Evolutionary conservation across 2,329 filamentous ascomycete species (phyloP).

Genomic region (Orbilia brochopaga): DNA sequence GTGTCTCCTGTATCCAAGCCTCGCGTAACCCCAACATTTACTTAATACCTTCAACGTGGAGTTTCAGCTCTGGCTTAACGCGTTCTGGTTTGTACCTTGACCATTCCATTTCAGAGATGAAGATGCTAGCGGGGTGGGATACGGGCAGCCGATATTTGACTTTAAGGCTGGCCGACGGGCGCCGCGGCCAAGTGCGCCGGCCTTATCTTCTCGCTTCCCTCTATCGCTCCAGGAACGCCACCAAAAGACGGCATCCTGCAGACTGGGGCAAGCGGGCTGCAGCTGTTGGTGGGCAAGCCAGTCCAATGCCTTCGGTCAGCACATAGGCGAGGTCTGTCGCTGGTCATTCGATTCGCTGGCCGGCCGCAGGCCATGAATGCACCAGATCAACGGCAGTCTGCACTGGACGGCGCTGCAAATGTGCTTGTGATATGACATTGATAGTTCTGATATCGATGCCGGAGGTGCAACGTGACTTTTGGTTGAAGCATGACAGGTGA

Average conservation of each 20-base stretch:
- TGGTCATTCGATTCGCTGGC: not conserved
- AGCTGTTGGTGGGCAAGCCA: not conserved
- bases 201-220: slow-evolving; percentile 15
- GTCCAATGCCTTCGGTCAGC: not conserved
- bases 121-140: slow-evolving; percentile 34
- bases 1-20: no score
- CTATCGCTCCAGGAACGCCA: slow-evolving; percentile 19
- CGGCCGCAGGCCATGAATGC: slow-evolving; percentile 1
- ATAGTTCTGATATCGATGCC: not conserved
- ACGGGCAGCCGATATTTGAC: slow-evolving; percentile 4
- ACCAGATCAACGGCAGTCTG: not conserved
- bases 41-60: no score
- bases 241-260: slow-evolving; percentile 20
- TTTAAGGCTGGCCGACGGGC: slow-evolving; percentile 39
- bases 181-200: slow-evolving; percentile 39
- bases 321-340: not conserved
- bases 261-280: slow-evolving; percentile 14
- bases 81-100: not conserved
- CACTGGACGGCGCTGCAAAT: not conserved
- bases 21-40: not conserved
- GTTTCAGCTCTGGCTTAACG: not conserved
- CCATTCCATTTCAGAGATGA: no score
- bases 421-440: no score
- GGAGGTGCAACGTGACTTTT: no score
- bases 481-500: not conserved